These are phyloP conservation scores for Lentinula boryana DNA, from an alignment of 768 basidiomycete species.

Conservation along the genomic window DNA sequence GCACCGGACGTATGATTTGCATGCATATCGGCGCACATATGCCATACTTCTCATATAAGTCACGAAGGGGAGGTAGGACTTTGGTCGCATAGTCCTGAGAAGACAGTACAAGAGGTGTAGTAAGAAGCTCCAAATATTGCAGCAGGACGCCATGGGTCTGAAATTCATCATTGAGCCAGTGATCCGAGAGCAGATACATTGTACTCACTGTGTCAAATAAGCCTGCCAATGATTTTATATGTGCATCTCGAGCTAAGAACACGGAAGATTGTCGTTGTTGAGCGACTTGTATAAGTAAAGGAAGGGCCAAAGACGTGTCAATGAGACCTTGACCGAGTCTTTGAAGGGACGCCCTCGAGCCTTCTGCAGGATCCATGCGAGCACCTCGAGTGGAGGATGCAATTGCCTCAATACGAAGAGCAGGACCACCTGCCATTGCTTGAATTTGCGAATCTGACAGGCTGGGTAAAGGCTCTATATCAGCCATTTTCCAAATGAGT, in stretches of 20 bases:
- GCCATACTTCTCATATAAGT: conserved; percentile 71
- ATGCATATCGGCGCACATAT: conserved; percentile 86
- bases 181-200: conserved; percentile 6
- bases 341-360: conserved; percentile 56
- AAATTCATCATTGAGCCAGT: conserved; percentile 13
- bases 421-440: conserved; percentile 88
- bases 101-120: conserved; percentile 59
- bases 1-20: conserved; percentile 86
- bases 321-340: conserved; percentile 61
- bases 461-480: conserved; percentile 85
- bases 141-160: conserved; percentile 89
- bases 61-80: conserved; percentile 67
- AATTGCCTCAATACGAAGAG: conserved; percentile 81
- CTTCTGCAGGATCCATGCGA: conserved; percentile 60
- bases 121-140: conserved; percentile 88
- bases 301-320: conserved; percentile 73
- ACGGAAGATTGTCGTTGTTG: conserved; percentile 87
- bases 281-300: conserved; percentile 87
- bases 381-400: conserved; percentile 77
- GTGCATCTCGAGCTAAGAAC: conserved; percentile 64
- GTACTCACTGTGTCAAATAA: conserved; percentile 82
- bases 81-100: conserved; percentile 69
- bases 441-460: conserved; percentile 83
- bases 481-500: conserved; percentile 93
- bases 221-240: conserved; percentile 81